Conservation (phyloP, 352 stramenopile species). For the Globisporangium irregulare region DNA sequence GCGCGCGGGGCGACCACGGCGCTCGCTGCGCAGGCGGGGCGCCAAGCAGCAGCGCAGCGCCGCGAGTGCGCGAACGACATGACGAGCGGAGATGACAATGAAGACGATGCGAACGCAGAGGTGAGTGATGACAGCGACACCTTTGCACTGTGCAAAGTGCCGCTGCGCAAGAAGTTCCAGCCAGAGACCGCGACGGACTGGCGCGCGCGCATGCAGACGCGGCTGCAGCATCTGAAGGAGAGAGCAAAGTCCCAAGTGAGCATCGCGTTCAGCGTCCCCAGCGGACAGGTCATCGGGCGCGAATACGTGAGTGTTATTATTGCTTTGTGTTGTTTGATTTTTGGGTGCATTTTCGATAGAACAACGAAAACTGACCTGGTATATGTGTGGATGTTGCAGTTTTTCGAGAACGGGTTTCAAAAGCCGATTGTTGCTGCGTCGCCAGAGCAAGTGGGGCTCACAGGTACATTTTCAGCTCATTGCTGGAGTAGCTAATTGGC, state of each 20-base stretch:
- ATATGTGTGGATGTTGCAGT: slow-evolving; percentile 14
- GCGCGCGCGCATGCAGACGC: slow-evolving; percentile 23
- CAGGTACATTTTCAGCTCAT: slow-evolving; percentile 14
- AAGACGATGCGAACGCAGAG: slow-evolving; percentile 6
- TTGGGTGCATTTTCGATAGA: not conserved
- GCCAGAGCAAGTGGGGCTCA: slow-evolving; percentile 25
- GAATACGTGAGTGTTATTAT: slow-evolving; percentile 12
- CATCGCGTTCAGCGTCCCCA: slow-evolving; percentile 5
- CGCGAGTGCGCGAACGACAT: slow-evolving; percentile 9
- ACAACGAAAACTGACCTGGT: not conserved
- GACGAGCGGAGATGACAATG: slow-evolving; percentile 12
- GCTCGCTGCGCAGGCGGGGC: not conserved
- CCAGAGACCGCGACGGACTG: slow-evolving; percentile 18
- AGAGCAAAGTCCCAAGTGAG: not conserved
- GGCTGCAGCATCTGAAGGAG: slow-evolving; percentile 14
- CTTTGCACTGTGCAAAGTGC: slow-evolving; percentile 5
- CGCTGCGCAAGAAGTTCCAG: slow-evolving; percentile 8
- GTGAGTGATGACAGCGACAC: not conserved
- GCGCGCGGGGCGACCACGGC: not conserved
- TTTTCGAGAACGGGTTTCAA: slow-evolving; percentile 26
- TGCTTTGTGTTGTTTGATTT: not conserved
- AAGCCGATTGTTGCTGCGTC: slow-evolving; percentile 21
- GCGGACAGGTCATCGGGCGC: not conserved
- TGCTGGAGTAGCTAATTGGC: not conserved
- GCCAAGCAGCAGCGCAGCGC: not conserved